These are phyloP conservation scores for Kodamaea suecica DNA, from an alignment of 1,139 yeast species.

Conservation along the genomic window DNA sequence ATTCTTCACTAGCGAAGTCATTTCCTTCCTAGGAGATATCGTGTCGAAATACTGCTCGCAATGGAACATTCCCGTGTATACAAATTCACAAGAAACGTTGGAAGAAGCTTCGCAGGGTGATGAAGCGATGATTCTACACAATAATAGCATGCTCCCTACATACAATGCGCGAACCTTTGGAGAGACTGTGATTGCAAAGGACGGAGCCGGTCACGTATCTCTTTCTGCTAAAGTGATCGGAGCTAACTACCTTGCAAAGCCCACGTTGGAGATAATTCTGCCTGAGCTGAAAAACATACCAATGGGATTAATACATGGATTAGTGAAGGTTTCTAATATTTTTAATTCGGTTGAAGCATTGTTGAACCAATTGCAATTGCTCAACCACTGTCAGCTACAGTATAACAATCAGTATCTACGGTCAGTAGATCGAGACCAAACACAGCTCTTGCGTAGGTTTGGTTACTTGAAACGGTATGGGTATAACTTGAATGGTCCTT, in stretches of 20 bases:
- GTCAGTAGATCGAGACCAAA: conserved; percentile 8
- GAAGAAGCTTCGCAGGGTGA: conserved; percentile 16
- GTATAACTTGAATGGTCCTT: conserved; percentile 36
- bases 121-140: conserved; percentile 34
- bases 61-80: conserved; percentile 29
- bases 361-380: conserved; percentile 40
- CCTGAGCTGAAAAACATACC: conserved; percentile 16
- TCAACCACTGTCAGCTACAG: conserved; percentile 23
- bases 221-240: conserved; percentile 34
- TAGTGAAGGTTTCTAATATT: conserved; percentile 24
- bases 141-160: conserved; percentile 36
- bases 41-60: conserved; percentile 24
- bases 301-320: conserved; percentile 31
- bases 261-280: conserved; percentile 8
- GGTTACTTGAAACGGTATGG: conserved; percentile 34
- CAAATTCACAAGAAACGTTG: conserved; percentile 20
- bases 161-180: conserved; percentile 32
- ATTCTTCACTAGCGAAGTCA: conserved; percentile 29
- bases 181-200: conserved; percentile 38
- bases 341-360: conserved; percentile 25
- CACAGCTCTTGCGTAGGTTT: conserved; percentile 15
- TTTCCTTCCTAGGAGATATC: conserved; percentile 25
- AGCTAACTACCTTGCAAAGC: conserved; percentile 26
- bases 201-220: conserved; percentile 35
- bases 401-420: conserved; percentile 10